A percentile compares a stretch with the other conserved stretches of the same genome.
Conservation (phyloP, 768 basidiomycete species). For the Lepiota brunneoincarnata region DNA sequence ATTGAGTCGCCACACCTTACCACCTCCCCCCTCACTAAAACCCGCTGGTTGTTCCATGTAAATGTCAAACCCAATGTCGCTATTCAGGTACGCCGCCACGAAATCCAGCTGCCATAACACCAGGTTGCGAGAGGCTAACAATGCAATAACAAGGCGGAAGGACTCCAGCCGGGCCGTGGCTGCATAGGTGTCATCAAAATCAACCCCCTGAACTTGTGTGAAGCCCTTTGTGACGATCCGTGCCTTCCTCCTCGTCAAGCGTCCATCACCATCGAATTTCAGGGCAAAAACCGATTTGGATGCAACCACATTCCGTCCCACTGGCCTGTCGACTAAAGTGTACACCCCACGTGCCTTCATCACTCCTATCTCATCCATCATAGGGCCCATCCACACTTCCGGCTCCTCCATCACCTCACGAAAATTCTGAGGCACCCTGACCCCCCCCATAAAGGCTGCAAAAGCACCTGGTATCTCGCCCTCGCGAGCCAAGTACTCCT, state of each 20-base stretch:
- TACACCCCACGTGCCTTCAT: constrained; percentile 21
- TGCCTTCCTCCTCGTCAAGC: constrained; percentile 19
- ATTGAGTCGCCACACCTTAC: too few relatives aligned
- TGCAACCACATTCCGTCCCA: constrained; percentile 27
- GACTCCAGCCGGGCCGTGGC: constrained; percentile 17
- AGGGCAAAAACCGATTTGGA: constrained; percentile 18
- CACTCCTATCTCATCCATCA: constrained; percentile 19
- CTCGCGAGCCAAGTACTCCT: too few relatives aligned
- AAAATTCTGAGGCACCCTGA: constrained; percentile 2
- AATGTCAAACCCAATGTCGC: constrained; percentile 18
- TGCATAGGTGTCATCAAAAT: constrained; percentile 19
- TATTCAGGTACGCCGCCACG: constrained; percentile 31
- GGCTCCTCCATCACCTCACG: constrained; percentile 15
- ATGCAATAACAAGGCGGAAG: constrained; percentile 19
- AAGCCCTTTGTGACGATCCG: constrained; percentile 23
- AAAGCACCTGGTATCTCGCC: too few relatives aligned
- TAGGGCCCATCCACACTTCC: constrained; percentile 13
- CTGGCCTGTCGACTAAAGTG: constrained; percentile 22
- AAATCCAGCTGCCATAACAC: constrained; percentile 32
- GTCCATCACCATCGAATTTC: constrained; percentile 20
- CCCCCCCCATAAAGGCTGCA: background rate
- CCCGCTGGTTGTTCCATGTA: constrained; percentile 14
- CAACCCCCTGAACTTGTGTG: constrained; percentile 27
- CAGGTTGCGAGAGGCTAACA: constrained; percentile 24
- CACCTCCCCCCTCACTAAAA: background rate